A percentile compares a stretch with the other conserved stretches of the same genome.
These are phyloP conservation scores for Mrakia frigida DNA, from an alignment of 768 basidiomycete species.

Conservation along the genomic window DNA sequence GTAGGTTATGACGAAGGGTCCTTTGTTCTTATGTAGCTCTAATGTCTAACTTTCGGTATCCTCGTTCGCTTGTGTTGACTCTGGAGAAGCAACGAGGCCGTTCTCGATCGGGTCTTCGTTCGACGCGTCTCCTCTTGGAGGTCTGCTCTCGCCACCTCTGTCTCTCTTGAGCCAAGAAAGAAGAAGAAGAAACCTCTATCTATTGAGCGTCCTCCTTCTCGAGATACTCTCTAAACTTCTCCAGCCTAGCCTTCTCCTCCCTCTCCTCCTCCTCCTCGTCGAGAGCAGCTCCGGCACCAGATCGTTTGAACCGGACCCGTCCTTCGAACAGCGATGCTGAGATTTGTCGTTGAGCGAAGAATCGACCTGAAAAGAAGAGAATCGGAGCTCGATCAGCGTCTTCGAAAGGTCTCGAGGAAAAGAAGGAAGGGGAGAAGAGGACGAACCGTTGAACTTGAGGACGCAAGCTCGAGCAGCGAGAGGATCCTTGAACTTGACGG, in stretches of 20 bases:
- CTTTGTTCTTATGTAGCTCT: no score
- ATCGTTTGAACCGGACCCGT: slow-evolving; percentile 72
- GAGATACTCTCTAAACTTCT: slow-evolving; percentile 55
- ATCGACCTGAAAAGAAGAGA: slow-evolving; percentile 11
- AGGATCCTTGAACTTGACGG: slow-evolving; percentile 88
- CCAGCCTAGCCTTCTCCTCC: slow-evolving; percentile 75
- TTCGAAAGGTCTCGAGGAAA: not conserved
- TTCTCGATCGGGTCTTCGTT: no score
- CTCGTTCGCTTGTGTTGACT: no score
- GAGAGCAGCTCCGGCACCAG: slow-evolving; percentile 60
- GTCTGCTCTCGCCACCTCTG: no score
- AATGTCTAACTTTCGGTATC: no score
- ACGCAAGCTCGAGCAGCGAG: slow-evolving; percentile 91
- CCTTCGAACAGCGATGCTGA: slow-evolving; percentile 78
- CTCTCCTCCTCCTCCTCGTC: slow-evolving; percentile 59
- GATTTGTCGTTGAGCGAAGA: slow-evolving; percentile 45
- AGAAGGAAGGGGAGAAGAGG: not conserved
- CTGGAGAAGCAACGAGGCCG: no score
- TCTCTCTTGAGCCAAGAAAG: no score
- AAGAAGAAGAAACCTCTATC: not conserved
- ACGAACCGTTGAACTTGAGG: slow-evolving; percentile 5
- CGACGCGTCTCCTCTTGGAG: no score
- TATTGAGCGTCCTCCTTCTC: slow-evolving; percentile 21
- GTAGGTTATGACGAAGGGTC: not conserved
- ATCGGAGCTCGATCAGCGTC: not conserved